Percentiles rank a stretch among this genome's conserved stretches.
These are phyloP conservation scores for Phalaenopsis hybrid DNA, from an alignment of 116 monocot species.

Conservation along the genomic window DNA sequence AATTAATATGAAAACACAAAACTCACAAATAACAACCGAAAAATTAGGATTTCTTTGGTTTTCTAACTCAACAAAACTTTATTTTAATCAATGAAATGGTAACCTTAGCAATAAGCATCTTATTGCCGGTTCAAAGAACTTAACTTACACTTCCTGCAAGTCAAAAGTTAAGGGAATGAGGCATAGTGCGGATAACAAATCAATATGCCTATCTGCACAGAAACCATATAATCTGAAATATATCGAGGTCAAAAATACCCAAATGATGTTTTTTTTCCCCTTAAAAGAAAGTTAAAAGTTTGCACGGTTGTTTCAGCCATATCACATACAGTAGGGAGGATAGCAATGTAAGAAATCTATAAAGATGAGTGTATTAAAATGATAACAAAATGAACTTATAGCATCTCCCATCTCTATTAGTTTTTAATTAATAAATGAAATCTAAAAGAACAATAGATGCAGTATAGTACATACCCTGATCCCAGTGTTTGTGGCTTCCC, in stretches of 20 bases:
- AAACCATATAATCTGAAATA: too few species aligned
- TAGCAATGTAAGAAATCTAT: too few species aligned
- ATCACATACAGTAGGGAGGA: neutral
- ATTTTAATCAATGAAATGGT: neutral
- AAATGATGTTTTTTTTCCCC: too few species aligned
- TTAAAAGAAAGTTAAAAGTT: too few species aligned
- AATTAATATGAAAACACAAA: neutral
- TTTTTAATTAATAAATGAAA: neutral
- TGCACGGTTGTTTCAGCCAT: too few species aligned
- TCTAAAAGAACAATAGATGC: neutral
- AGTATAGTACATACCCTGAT: conserved; percentile 47
- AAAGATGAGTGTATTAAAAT: conserved; percentile 1
- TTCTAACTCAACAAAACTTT: neutral
- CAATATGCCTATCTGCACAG: neutral
- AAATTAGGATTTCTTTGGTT: neutral
- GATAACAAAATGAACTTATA: neutral
- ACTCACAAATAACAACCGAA: neutral
- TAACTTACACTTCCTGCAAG: neutral
- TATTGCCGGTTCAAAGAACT: neutral
- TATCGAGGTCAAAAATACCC: too few species aligned
- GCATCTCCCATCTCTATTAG: neutral
- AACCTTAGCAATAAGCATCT: neutral
- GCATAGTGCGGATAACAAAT: neutral
- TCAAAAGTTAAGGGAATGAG: neutral
- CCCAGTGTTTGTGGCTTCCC: conserved; percentile 94